Conservation (phyloP, 176 grass and related monocot genomes). For the Puya raimondii region DNA sequence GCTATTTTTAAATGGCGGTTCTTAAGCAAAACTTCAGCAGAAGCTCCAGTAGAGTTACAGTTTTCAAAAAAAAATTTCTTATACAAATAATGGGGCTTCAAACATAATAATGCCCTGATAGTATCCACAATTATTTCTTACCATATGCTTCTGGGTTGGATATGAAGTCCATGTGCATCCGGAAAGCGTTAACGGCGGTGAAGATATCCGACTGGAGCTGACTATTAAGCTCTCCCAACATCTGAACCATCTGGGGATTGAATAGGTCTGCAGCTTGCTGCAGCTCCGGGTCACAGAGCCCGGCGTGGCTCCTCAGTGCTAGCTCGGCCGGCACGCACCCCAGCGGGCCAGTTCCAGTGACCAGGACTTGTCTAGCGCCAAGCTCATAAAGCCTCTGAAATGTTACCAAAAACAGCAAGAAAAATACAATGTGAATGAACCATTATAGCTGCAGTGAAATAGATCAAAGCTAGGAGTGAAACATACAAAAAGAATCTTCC, state of each 20-base stretch:
- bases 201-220: conserved; percentile 34
- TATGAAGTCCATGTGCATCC: conserved; percentile 79
- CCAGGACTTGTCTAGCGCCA: conserved; percentile 41
- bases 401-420: neutral
- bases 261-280: conserved; percentile 38
- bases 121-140: neutral
- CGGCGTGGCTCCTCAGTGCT: conserved; percentile 36
- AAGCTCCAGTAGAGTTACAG: no score
- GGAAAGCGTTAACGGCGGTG: conserved; percentile 46
- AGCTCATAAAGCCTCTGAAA: conserved; percentile 21
- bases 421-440: neutral
- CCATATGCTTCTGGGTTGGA: conserved; percentile 36
- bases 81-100: no score
- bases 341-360: conserved; percentile 40
- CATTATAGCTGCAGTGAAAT: neutral
- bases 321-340: conserved; percentile 52
- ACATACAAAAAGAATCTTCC: conserved; percentile 31
- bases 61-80: no score
- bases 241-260: conserved; percentile 47
- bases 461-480: neutral
- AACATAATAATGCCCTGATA: neutral
- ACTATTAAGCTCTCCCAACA: conserved; percentile 36
- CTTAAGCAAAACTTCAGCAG: no score
- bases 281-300: conserved; percentile 47
- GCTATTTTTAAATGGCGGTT: no score